Percentiles rank a stretch among this genome's conserved stretches.
phyloP scores from a whole-genome alignment of 495 filamentous ascomycete genomes.

The Penicillium ucsense region DNA sequence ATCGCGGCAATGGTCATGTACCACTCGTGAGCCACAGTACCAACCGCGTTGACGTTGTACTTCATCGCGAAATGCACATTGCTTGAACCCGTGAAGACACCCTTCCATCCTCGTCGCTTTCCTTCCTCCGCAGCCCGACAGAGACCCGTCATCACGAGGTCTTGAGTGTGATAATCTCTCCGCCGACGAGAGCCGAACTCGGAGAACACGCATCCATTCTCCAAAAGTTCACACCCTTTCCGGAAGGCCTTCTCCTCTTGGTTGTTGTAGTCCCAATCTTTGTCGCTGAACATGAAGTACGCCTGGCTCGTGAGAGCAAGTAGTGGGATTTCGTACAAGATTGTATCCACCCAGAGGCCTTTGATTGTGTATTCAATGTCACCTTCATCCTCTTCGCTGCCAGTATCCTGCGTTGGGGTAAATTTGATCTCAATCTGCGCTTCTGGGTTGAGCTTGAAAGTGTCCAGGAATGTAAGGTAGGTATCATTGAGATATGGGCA shows the following conservation, averaged over 20 bases:
- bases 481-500: constrained; percentile 71
- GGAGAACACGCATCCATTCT: constrained; percentile 78
- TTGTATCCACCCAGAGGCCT: constrained; percentile 88
- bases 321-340: constrained; percentile 94
- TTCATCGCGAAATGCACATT: constrained; percentile 97
- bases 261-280: constrained; percentile 73
- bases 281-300: constrained; percentile 91
- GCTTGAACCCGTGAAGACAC: constrained; percentile 77
- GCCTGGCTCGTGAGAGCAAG: constrained; percentile 87
- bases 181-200: constrained; percentile 87
- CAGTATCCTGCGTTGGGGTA: constrained; percentile 51
- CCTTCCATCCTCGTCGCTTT: constrained; percentile 48
- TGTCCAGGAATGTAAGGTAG: constrained; percentile 72
- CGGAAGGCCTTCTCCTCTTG: constrained; percentile 74
- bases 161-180: constrained; percentile 90
- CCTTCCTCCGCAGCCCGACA: constrained; percentile 61
- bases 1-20: constrained; percentile 97
- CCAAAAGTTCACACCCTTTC: constrained; percentile 68
- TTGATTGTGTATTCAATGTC: constrained; percentile 62
- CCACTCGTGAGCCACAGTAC: constrained; percentile 97
- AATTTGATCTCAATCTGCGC: constrained; percentile 72
- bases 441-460: constrained; percentile 68
- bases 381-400: constrained; percentile 60
- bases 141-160: constrained; percentile 78
- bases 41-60: constrained; percentile 69